A percentile compares a stretch with the other conserved stretches of the same genome.
phyloP scores from a whole-genome alignment of 129 eudicot genomes.

The Artemisia argyi region DNA sequence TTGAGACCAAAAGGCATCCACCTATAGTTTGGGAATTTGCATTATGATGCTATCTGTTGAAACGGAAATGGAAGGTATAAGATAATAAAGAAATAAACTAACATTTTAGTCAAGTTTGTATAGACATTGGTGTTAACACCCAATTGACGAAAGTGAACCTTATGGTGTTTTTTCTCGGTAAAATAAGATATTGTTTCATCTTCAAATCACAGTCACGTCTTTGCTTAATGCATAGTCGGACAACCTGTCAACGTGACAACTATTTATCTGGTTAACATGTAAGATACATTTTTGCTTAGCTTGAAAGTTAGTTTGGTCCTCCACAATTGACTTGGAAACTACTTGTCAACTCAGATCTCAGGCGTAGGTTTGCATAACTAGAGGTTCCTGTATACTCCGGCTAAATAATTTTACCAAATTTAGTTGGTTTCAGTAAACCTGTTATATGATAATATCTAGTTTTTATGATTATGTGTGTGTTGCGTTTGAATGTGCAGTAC shows the following conservation, averaged over 20 bases:
- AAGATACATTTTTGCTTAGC: not conserved
- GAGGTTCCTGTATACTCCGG: not conserved
- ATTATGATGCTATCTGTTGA: too few relatives aligned
- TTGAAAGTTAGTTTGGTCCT: not conserved
- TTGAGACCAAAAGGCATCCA: too few relatives aligned
- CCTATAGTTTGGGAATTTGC: too few relatives aligned
- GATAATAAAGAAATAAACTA: constrained; percentile 3
- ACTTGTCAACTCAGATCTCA: constrained; percentile 10
- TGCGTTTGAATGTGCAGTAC: too few relatives aligned
- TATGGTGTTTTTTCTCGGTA: too few relatives aligned
- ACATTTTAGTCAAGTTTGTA: constrained; percentile 3
- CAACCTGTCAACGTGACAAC: not conserved
- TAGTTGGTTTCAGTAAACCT: not conserved
- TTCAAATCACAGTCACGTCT: not conserved
- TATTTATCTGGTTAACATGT: not conserved
- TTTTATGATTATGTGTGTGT: too few relatives aligned
- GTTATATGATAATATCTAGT: not conserved
- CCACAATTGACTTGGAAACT: not conserved
- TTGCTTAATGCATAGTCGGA: constrained; percentile 11
- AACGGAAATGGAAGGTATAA: not conserved
- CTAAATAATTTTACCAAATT: not conserved
- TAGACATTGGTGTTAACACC: constrained; percentile 15
- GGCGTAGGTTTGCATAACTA: constrained; percentile 4
- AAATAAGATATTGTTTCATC: too few relatives aligned
- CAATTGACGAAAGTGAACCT: too few relatives aligned